phyloP scores from a whole-genome alignment of 2,329 filamentous ascomycete genomes.

The Aspergillus brunneoviolaceus region DNA sequence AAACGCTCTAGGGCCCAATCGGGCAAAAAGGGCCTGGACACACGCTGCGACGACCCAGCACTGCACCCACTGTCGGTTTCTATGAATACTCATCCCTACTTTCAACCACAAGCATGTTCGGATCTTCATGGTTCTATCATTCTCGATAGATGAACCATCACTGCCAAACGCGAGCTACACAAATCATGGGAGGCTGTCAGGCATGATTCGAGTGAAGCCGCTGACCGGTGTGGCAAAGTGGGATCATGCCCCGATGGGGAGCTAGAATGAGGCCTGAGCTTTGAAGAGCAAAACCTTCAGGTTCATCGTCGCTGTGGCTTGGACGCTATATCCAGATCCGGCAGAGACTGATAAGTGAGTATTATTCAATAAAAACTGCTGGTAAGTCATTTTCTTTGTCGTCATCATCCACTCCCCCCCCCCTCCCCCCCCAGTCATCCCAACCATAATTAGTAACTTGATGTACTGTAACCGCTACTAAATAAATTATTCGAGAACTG shows the following conservation, averaged over 20 bases:
- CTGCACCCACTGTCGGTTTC: neutral
- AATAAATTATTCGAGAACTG: neutral
- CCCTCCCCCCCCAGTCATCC: neutral
- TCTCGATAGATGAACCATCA: neutral
- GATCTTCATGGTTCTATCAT: too few species aligned
- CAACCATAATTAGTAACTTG: too few species aligned
- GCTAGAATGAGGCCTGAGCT: slow-evolving; percentile 20
- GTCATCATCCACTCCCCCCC: neutral
- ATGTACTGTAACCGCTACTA: too few species aligned
- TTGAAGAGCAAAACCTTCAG: slow-evolving; percentile 5
- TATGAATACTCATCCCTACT: too few species aligned
- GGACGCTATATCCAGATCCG: neutral
- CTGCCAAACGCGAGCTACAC: neutral
- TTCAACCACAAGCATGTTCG: too few species aligned
- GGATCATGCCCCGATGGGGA: slow-evolving; percentile 4
- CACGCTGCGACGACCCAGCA: neutral
- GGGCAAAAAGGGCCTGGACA: neutral
- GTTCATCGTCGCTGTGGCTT: slow-evolving; percentile 3
- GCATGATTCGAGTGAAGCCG: neutral
- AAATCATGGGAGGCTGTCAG: neutral
- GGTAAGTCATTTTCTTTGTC: neutral
- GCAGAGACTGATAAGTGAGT: neutral
- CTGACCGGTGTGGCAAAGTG: slow-evolving; percentile 9
- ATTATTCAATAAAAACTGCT: too few species aligned
- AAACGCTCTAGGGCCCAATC: neutral